Conservation (phyloP, 139 green algal species). For the Coelastrella sp. region DNA sequence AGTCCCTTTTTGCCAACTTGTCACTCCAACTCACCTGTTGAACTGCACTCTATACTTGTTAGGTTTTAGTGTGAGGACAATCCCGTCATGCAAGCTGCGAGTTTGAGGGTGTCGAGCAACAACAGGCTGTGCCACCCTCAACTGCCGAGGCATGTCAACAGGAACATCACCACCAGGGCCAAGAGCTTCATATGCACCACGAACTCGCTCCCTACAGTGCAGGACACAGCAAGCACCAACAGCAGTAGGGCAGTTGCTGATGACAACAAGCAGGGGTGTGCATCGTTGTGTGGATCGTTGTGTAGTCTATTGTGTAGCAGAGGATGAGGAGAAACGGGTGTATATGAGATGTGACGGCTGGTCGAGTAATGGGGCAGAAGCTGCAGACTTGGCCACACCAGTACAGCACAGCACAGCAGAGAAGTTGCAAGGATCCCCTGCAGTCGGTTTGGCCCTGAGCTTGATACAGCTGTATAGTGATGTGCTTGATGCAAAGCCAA, state of each 20-base stretch:
- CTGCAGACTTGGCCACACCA: no score
- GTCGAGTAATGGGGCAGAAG: not conserved
- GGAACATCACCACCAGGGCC: constrained; percentile 60
- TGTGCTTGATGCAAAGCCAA: no score
- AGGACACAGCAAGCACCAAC: not conserved
- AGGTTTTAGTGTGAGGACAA: constrained; percentile 84
- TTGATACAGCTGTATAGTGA: no score
- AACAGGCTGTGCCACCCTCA: constrained; percentile 87
- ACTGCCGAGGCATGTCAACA: constrained; percentile 67
- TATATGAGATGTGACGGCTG: not conserved
- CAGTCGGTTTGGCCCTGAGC: no score
- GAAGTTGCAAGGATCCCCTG: not conserved
- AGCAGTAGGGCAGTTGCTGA: not conserved
- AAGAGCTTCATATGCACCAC: constrained; percentile 48
- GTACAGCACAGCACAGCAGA: not conserved
- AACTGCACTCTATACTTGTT: constrained; percentile 74
- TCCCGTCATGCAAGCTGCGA: constrained; percentile 83
- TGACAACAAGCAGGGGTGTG: no score
- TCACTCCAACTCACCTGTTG: constrained; percentile 21
- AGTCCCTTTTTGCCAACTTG: no score
- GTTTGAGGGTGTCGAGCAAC: constrained; percentile 86
- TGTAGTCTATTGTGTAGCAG: no score
- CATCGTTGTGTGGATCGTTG: no score
- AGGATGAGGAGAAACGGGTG: no score
- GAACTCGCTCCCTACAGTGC: constrained; percentile 54